Conservation (phyloP, 2,329 filamentous ascomycete species). For the Cladosporium sp. region DNA sequence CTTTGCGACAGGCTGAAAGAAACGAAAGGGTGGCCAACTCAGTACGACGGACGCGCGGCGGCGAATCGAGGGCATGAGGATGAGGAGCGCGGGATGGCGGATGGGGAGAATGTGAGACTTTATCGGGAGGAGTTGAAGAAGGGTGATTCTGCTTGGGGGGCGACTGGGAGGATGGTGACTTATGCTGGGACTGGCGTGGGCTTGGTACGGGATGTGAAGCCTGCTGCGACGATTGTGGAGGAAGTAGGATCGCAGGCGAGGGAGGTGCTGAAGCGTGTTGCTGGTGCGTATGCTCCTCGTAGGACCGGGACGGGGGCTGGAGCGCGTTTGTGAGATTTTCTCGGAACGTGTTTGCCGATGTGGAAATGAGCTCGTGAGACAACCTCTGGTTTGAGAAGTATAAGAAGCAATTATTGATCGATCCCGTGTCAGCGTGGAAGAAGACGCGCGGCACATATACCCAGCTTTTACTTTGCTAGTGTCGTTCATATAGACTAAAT, state of each 20-base stretch:
- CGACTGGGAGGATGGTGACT: slow-evolving; percentile 54
- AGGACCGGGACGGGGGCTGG: background rate
- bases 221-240: slow-evolving; percentile 56
- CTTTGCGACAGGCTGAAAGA: slow-evolving; percentile 58
- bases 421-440: background rate
- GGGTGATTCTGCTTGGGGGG: slow-evolving; percentile 53
- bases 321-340: background rate
- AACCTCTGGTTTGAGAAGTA: background rate
- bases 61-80: slow-evolving; percentile 56
- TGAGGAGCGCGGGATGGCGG: slow-evolving; percentile 40
- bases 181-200: slow-evolving; percentile 66
- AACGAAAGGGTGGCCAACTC: slow-evolving; percentile 55
- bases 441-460: background rate
- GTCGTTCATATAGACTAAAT: background rate
- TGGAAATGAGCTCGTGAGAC: background rate
- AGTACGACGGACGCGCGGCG: slow-evolving; percentile 60
- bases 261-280: background rate
- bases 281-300: background rate
- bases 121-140: slow-evolving; percentile 52
- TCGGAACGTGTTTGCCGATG: background rate
- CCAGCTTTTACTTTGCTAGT: background rate
- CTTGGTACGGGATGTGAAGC: slow-evolving; percentile 53
- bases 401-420: background rate
- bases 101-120: slow-evolving; percentile 46
- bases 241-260: slow-evolving; percentile 40